Base-by-base conservation (phyloP, 192 early-diverging fungal genomes). In the Rhizophlyctis rosea region DNA sequence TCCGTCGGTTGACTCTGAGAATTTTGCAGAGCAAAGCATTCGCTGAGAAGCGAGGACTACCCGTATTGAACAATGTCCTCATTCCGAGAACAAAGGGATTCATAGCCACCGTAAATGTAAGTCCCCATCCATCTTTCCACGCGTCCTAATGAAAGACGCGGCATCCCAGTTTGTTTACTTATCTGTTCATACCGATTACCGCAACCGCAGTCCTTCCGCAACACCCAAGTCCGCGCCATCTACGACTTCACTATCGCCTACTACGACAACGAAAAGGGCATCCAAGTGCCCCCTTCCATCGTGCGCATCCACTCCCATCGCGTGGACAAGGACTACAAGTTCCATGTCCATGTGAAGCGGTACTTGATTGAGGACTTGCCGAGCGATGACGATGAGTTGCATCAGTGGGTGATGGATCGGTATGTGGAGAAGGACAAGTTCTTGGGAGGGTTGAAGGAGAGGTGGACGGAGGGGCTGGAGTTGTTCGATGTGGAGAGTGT, bases 161-260 rank as follows among this genome's bases (percentile, higher is more conserved):
- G 7, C 39, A 44, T 7, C 18, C 39, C 18, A 44, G 39, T 7
- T 13, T 44, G 9, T 44, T 18, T 13, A 7, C 9, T 44, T 44
- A 44, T 44, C 18, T 7, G 7, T 44, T 44, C n/a, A n/a, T n/a
- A n/a, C n/a, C n/a, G n/a, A n/a, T n/a, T n/a, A n/a, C n/a, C n/a
- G n/a, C n/a, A n/a, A n/a, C n/a, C n/a, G n/a, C n/a, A 44, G 39
- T 7, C 39, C 7, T 44, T 44, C 39, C 39, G 39, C 39, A 18
- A 18, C 39, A 44, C 39, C 18, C 39, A 44, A 44, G 18, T 44
- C 7, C 7, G 18, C 7, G 39, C 39, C 39, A 18, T 44, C 18
- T 44, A 44, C 39, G 39, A 44, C 18, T 44, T 44, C 39, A 44
- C 39, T 13, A 44, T 44, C 39, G 39, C 39, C 39, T 44, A 44